phyloP scores from a whole-genome alignment of 2,329 filamentous ascomycete genomes.

The Phaeophleospora eucalypticola region DNA sequence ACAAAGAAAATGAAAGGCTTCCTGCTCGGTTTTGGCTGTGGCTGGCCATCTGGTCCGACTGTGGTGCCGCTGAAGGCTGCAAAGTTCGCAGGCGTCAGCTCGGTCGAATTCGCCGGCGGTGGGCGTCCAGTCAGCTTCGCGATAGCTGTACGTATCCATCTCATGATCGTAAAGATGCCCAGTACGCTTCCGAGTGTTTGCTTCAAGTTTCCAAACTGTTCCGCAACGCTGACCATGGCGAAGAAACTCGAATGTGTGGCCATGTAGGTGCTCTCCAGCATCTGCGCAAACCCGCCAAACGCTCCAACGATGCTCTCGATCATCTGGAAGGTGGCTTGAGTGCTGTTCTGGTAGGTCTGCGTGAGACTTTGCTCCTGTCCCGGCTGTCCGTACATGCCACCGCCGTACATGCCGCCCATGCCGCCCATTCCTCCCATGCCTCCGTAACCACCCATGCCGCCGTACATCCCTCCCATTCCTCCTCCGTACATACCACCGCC shows the following conservation, averaged over 20 bases:
- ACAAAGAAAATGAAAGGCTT: constrained; percentile 97
- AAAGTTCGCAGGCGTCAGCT: constrained; percentile 87
- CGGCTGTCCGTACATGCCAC: constrained; percentile 49
- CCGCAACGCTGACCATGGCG: constrained; percentile 96
- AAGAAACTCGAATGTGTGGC: constrained; percentile 98
- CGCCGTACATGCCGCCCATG: constrained; percentile 36
- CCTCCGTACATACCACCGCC: constrained; percentile 31
- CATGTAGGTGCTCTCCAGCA: constrained; percentile 99
- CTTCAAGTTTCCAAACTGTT: constrained; percentile 90
- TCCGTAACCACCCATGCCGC: constrained; percentile 29
- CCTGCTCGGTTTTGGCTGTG: constrained; percentile 71
- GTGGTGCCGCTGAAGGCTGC: constrained; percentile 70
- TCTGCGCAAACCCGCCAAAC: constrained; percentile 96
- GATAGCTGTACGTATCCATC: constrained; percentile 87
- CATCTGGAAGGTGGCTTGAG: constrained; percentile 95
- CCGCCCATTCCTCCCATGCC: constrained; percentile 29
- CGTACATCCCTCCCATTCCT: constrained; percentile 24
- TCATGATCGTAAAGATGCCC: constrained; percentile 91
- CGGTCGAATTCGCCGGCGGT: constrained; percentile 77
- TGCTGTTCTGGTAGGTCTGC: constrained; percentile 92
- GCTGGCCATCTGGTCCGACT: constrained; percentile 60
- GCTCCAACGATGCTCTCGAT: constrained; percentile 95
- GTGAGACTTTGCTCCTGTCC: constrained; percentile 83
- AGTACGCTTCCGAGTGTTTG: constrained; percentile 90
- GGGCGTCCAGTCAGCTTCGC: constrained; percentile 91